Conservation (phyloP, 768 basidiomycete genomes). For the Lactarius sanguifluus region DNA sequence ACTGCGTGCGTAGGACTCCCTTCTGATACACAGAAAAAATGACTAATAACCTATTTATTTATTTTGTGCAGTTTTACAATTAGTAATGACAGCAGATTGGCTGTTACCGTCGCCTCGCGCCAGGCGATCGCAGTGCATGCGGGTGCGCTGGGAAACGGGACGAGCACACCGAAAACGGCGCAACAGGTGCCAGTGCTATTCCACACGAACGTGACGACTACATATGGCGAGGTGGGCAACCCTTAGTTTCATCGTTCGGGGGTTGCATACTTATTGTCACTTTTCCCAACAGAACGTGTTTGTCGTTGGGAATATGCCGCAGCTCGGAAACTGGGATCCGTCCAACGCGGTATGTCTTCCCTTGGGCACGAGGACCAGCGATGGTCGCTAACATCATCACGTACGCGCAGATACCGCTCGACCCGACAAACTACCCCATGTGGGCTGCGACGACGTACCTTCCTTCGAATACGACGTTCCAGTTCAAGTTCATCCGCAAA, state of each 20-base stretch:
- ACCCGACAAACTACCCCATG: constrained; percentile 51
- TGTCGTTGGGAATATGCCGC: constrained; percentile 53
- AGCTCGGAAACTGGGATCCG: constrained; percentile 55
- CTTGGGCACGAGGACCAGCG: neutral
- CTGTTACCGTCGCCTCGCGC: constrained; percentile 31
- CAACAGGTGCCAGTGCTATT: constrained; percentile 35
- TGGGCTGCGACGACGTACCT: constrained; percentile 55
- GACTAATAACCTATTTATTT: neutral
- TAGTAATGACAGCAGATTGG: constrained; percentile 28
- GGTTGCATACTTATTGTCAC: neutral
- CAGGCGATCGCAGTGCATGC: constrained; percentile 34
- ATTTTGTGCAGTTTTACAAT: constrained; percentile 27
- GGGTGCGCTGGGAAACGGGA: constrained; percentile 19
- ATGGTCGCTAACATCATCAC: neutral
- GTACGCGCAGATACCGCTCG: constrained; percentile 47
- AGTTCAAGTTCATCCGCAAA: constrained; percentile 64
- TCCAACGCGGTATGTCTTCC: constrained; percentile 42
- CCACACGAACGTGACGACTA: constrained; percentile 54
- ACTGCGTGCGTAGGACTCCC: constrained; percentile 39
- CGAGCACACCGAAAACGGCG: neutral
- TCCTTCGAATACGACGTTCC: constrained; percentile 49
- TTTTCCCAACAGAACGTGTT: constrained; percentile 51
- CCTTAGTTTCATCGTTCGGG: neutral
- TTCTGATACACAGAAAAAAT: neutral
- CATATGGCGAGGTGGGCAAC: constrained; percentile 51